These are phyloP conservation scores for Babesia bigemina DNA, from an alignment of 169 alveolate genomes.

Conservation along the genomic window DNA sequence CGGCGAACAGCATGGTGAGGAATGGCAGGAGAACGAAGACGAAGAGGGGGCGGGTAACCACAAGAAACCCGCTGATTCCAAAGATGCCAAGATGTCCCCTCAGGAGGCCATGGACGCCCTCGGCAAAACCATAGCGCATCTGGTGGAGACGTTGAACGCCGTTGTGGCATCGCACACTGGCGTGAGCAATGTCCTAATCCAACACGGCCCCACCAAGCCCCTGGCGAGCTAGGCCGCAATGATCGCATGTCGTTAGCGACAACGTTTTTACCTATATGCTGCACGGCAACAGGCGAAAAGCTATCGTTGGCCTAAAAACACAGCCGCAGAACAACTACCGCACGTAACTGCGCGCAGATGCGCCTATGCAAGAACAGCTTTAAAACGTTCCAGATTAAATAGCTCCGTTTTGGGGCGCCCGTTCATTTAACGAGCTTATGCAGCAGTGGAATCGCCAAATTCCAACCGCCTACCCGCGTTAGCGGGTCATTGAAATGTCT, in stretches of 20 bases:
- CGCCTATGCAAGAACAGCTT: no score
- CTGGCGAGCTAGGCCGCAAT: conserved; percentile 1
- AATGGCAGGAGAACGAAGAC: conserved; percentile 14
- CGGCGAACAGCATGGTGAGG: conserved; percentile 38
- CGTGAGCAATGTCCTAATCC: conserved; percentile 37
- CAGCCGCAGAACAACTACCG: not conserved
- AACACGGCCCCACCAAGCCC: conserved; percentile 2
- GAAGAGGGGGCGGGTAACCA: conserved; percentile 12
- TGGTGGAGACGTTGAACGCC: conserved; percentile 33
- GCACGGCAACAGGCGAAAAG: no score
- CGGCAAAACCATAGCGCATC: conserved; percentile 21
- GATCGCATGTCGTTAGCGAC: not conserved
- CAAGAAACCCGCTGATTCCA: conserved; percentile 10
- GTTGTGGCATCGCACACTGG: conserved; percentile 50
- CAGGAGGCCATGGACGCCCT: conserved; percentile 5
- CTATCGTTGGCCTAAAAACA: no score
- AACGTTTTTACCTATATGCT: not conserved
- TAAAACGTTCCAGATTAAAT: no score
- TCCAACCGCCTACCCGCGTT: no score
- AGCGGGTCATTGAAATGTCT: no score
- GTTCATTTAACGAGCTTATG: no score
- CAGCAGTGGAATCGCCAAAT: no score
- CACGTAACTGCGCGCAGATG: not conserved
- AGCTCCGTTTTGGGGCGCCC: no score
- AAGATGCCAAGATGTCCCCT: conserved; percentile 8